Evolutionary conservation across 805 yeast species (phyloP).

Genomic region (Metschnikowia sp.): DNA sequence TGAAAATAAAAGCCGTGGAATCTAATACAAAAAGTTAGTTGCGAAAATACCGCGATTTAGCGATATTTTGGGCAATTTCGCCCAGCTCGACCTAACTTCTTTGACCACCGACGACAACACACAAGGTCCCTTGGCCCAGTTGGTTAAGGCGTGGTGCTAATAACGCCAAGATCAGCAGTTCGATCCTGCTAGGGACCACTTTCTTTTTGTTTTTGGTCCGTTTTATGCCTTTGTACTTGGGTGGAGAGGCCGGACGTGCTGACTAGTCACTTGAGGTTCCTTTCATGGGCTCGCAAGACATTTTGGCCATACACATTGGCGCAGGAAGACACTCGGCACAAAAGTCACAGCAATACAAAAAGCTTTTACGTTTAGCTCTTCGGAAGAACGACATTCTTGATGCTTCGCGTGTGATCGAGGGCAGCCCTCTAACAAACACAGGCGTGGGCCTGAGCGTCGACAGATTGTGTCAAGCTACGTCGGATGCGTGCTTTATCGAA

Average conservation of each 20-base stretch:
- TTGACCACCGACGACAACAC: not conserved
- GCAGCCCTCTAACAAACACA: slow-evolving; percentile 43
- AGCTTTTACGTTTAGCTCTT: slow-evolving; percentile 28
- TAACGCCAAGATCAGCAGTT: slow-evolving; percentile 73
- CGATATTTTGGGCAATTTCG: too few species aligned
- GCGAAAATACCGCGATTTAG: too few species aligned
- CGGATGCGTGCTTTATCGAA: slow-evolving; percentile 41
- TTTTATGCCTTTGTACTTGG: not conserved
- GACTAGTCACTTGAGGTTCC: too few species aligned
- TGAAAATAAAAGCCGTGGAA: too few species aligned
- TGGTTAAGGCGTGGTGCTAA: slow-evolving; percentile 54
- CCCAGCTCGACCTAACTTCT: too few species aligned
- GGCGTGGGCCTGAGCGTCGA: slow-evolving; percentile 48
- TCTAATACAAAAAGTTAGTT: too few species aligned
- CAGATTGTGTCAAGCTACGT: slow-evolving; percentile 37
- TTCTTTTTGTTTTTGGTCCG: slow-evolving; percentile 14
- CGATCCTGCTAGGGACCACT: slow-evolving; percentile 84
- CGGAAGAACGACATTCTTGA: slow-evolving; percentile 7
- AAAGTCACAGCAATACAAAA: slow-evolving; percentile 19
- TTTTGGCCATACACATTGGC: slow-evolving; percentile 43
- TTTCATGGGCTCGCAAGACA: not conserved
- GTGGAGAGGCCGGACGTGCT: not conserved
- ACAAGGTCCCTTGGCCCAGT: slow-evolving; percentile 50
- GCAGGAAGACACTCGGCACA: slow-evolving; percentile 45
- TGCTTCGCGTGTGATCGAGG: slow-evolving; percentile 31